These are phyloP conservation scores for Astrephomene gubernaculifera DNA, from an alignment of 139 green algal species.

Conservation along the genomic window DNA sequence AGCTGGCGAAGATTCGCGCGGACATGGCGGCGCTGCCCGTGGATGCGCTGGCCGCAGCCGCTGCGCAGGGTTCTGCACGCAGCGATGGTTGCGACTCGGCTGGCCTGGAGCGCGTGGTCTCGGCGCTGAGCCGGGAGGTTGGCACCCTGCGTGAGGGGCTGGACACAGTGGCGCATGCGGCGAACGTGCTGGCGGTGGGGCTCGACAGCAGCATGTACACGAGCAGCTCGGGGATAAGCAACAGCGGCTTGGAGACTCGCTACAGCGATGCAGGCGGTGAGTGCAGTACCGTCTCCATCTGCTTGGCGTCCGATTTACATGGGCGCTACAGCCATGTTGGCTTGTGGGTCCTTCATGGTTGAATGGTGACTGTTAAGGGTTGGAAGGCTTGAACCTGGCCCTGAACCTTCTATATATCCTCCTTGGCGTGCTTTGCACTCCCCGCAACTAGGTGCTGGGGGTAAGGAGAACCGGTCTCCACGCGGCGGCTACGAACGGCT, in stretches of 20 bases:
- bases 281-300: neutral
- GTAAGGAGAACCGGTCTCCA: slow-evolving; percentile 40
- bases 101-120: slow-evolving; percentile 8
- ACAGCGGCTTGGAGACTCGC: neutral
- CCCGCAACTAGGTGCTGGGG: slow-evolving; percentile 2
- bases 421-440: neutral
- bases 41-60: neutral
- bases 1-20: slow-evolving; percentile 31
- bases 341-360: too few species aligned
- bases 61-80: neutral
- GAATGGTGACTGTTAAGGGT: too few species aligned
- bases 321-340: too few species aligned
- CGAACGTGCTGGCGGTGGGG: slow-evolving; percentile 61
- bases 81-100: neutral
- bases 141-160: slow-evolving; percentile 43
- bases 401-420: too few species aligned
- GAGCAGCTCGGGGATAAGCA: neutral
- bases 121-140: slow-evolving; percentile 21
- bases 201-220: slow-evolving; percentile 6
- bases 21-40: slow-evolving; percentile 15
- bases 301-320: too few species aligned
- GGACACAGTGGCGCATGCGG: slow-evolving; percentile 55
- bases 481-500: slow-evolving; percentile 52
- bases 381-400: too few species aligned
- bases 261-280: slow-evolving; percentile 29